phyloP scores from a whole-genome alignment of 1,139 yeast species.

The Eremothecium gossypii region DNA sequence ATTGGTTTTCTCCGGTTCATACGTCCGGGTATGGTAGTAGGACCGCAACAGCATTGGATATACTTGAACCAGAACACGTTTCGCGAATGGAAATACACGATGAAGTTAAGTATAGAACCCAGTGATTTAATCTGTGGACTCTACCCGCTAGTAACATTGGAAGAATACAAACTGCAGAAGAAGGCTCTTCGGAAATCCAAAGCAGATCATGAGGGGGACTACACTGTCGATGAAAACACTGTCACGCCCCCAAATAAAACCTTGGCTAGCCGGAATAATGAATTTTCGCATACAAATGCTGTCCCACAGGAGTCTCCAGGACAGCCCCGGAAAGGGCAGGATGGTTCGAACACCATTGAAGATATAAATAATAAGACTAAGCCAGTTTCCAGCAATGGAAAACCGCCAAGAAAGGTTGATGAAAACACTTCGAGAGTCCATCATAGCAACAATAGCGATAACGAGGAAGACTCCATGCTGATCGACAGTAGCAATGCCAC shows the following conservation, averaged over 20 bases:
- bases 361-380: constrained; percentile 17
- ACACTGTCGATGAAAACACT: constrained; percentile 17
- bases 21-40: constrained; percentile 98
- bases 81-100: constrained; percentile 91
- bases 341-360: constrained; percentile 29
- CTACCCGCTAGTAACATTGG: constrained; percentile 54
- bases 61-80: constrained; percentile 92
- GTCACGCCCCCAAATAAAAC: constrained; percentile 25
- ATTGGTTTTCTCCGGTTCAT: constrained; percentile 93
- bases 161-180: constrained; percentile 39
- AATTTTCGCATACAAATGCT: constrained; percentile 46
- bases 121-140: constrained; percentile 71
- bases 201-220: constrained; percentile 7
- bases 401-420: constrained; percentile 4
- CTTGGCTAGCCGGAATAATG: constrained; percentile 40
- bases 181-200: constrained; percentile 24
- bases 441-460: constrained; percentile 7
- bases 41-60: constrained; percentile 98
- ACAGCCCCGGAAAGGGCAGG: constrained; percentile 76
- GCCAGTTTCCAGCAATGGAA: neutral
- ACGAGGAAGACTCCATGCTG: constrained; percentile 8
- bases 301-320: constrained; percentile 94
- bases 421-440: constrained; percentile 5
- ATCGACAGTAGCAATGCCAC: constrained; percentile 8
- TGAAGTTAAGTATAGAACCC: constrained; percentile 55